Evolutionary conservation across 108 stramenopile species (phyloP), one percentile per base, ranked within the genome.

Genomic region (Skeletonema potamos): DNA sequence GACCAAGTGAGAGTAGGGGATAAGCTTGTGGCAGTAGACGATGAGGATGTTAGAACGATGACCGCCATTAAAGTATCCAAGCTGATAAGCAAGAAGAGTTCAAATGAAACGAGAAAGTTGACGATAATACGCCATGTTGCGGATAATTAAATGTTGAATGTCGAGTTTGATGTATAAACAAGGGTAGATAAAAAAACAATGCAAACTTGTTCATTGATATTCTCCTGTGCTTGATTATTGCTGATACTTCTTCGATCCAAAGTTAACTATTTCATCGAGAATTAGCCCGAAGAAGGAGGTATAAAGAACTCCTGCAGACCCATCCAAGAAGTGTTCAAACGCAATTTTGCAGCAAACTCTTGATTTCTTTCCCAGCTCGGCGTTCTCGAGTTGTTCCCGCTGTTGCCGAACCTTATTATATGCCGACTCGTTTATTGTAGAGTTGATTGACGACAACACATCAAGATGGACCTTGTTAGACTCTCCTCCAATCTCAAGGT

Each of bases 51-150:
- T 0, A 67, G 89, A 59, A 64, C 79, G 26, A 96, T 96, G 95
- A 93, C 92, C n/a, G 95, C 95, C 57, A 89, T 93, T 41, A 90
- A 90, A 73, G 94, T 95, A 24, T 88, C 87, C 46, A 92, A 92
- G 76, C 76, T 95, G 73, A 92, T 95, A 33, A 89, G 87, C 58
- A 68, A 84, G 64, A 95, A 92, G 85, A 85, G 87, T 41, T 83
- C 86, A 30, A 88, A 95, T 68, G 82, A 91, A 32, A 72, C 86
- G 27, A 61, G 94, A 37, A 95, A 95, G 74, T 66, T 95, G 74
- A 95, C 85, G 17, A 79, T 95, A 58, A 79, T 92, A 29, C 79
- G 79, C 13, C 43, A 64, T 51, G 76, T 77, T 27, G 27, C 41
- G 7, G 54, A 73, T 6, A 22, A n/a, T 22, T 51, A 22, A 22